These are phyloP conservation scores for Nothophytophthora sp. DNA, from an alignment of 352 stramenopile genomes.

Conservation along the genomic window DNA sequence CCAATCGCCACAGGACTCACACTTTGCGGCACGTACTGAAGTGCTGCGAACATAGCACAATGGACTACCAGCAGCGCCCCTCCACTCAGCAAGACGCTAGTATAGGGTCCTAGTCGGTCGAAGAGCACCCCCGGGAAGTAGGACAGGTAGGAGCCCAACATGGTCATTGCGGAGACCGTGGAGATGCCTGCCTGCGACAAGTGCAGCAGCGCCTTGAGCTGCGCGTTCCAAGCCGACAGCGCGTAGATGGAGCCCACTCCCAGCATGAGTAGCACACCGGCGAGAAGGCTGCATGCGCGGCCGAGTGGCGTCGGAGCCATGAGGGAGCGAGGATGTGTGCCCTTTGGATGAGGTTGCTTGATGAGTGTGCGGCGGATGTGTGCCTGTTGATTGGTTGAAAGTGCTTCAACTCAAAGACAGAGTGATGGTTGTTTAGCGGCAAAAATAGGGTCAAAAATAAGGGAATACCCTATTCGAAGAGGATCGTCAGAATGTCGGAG, in stretches of 20 bases:
- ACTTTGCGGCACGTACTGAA: slow-evolving; percentile 40
- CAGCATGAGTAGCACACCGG: slow-evolving; percentile 15
- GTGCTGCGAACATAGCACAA: slow-evolving; percentile 38
- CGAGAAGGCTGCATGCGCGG: background rate
- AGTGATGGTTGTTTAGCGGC: no score
- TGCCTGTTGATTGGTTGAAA: no score
- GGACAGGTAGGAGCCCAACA: slow-evolving; percentile 79
- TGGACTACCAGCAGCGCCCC: slow-evolving; percentile 39
- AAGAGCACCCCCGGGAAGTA: slow-evolving; percentile 74
- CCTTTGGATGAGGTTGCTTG: no score
- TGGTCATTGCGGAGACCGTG: slow-evolving; percentile 69
- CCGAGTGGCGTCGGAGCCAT: no score
- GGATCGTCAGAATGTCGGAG: no score
- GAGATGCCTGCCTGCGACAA: slow-evolving; percentile 79
- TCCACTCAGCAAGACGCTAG: slow-evolving; percentile 53
- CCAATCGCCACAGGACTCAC: slow-evolving; percentile 58
- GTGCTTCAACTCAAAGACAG: no score
- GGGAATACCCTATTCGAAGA: no score
- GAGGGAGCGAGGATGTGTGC: no score
- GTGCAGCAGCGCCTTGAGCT: slow-evolving; percentile 77
- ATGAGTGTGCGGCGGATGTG: no score
- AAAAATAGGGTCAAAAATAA: no score
- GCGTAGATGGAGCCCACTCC: slow-evolving; percentile 33
- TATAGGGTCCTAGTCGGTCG: slow-evolving; percentile 63
- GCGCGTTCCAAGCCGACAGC: slow-evolving; percentile 48